Conservation (phyloP, 768 basidiomycete species). For the Boletus rubroflammeus region DNA sequence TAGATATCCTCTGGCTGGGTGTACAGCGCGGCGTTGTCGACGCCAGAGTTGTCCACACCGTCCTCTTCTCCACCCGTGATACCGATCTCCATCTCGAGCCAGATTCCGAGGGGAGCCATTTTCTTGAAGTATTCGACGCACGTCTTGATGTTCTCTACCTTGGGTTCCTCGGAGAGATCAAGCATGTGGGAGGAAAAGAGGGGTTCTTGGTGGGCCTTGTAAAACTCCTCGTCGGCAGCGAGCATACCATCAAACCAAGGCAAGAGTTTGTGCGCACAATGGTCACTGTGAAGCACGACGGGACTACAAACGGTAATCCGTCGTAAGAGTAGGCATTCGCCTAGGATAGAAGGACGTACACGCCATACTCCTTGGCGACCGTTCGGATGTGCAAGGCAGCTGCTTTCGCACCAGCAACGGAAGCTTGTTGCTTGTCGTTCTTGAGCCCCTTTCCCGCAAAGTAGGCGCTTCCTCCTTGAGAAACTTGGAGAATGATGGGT, state of each 20-base stretch:
- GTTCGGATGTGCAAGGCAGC: constrained; percentile 90
- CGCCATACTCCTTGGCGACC: constrained; percentile 86
- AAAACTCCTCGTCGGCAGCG: constrained; percentile 91
- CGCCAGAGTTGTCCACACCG: constrained; percentile 95
- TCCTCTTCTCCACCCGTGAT: constrained; percentile 99
- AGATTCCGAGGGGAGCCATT: constrained; percentile 87
- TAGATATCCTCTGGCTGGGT: constrained; percentile 97
- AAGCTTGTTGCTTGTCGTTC: constrained; percentile 95
- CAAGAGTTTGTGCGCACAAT: constrained; percentile 96
- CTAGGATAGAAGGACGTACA: constrained; percentile 51
- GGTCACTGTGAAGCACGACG: constrained; percentile 96
- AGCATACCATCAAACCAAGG: constrained; percentile 99
- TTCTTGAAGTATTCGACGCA: constrained; percentile 95
- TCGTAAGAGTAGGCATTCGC: constrained; percentile 1
- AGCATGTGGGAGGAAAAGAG: constrained; percentile 99
- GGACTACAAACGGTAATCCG: constrained; percentile 50
- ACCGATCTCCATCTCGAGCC: constrained; percentile 99
- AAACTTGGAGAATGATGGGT: constrained; percentile 96
- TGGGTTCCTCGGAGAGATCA: constrained; percentile 89
- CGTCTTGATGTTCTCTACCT: constrained; percentile 90
- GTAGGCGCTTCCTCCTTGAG: constrained; percentile 94
- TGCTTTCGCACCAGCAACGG: constrained; percentile 86
- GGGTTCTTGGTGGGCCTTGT: constrained; percentile 79
- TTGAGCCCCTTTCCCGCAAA: constrained; percentile 95
- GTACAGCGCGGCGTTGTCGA: constrained; percentile 92